Evolutionary conservation across 257 asterid species (phyloP), one percentile per base, ranked within the genome.

Genomic region (Gentiana dahurica): DNA sequence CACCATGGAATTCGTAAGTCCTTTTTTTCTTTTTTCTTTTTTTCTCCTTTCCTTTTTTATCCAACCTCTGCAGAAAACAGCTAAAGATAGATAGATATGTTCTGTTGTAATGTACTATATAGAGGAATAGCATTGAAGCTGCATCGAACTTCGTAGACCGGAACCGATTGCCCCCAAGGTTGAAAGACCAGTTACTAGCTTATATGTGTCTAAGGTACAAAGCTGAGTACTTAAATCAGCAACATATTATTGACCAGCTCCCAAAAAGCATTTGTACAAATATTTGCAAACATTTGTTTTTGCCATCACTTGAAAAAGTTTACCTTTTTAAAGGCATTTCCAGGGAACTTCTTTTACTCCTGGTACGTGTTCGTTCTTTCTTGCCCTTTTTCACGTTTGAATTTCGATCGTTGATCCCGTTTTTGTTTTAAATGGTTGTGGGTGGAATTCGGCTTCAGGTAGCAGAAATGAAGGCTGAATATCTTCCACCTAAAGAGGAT

Each of bases 401-500:
- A 39, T 39, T 39, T 39, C 7, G 45, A 39, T 39, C 45, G 8
- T 39, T 39, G 45, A 39, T 39, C 45, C 5, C 45, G 8, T 39
- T 5, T 39, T 39, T 39, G 45, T 39, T 8, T 39, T 4, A 39
- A 39, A 39, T 39, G 8, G 45, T 4, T 39, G 45, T 39, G 5
- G 7, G 8, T 39, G 5, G 24, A 39, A 39, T 39, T 39, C 8
- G 45, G 45, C 45, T 24, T 44, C 88, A 88, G 97, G 91, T 90
- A 36, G 76, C 94, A 6, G 94, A 85, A 44, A 79, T 85, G 85
- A 87, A 76, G 61, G 96, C 98, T 0, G 98, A 91, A 51, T 91
- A 85, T 15, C 68, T 85, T 15, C 96, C 98, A 0, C 98, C 98
- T 8, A 77, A 94, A 69, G 98, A 91, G 81, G 98, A 91, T 60